These are phyloP conservation scores for Ophiosphaerella korrae DNA, from an alignment of 2,329 filamentous ascomycete species.

Conservation along the genomic window DNA sequence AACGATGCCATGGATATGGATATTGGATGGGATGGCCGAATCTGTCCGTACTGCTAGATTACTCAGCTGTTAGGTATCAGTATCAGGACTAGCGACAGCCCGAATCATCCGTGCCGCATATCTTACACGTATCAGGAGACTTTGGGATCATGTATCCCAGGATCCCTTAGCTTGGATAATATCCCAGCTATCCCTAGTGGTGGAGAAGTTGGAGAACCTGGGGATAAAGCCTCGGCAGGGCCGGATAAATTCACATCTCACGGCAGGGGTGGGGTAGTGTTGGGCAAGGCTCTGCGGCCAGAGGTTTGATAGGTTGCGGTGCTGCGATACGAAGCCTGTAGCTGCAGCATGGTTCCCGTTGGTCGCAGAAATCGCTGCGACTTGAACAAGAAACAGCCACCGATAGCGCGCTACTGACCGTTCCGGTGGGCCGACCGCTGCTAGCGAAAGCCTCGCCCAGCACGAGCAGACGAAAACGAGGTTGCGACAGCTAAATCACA, in stretches of 20 bases:
- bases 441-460: slow-evolving; percentile 23
- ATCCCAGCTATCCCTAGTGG: neutral
- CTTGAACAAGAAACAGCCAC: slow-evolving; percentile 15
- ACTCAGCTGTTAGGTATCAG: no score
- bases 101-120: no score
- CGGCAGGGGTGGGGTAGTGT: slow-evolving; percentile 17
- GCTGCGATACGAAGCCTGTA: slow-evolving; percentile 8
- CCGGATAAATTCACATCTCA: slow-evolving; percentile 20
- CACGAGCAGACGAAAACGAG: slow-evolving; percentile 14
- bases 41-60: no score
- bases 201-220: slow-evolving; percentile 20
- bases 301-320: slow-evolving; percentile 20
- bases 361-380: slow-evolving; percentile 13
- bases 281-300: slow-evolving; percentile 20
- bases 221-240: slow-evolving; percentile 18
- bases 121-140: no score
- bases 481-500: slow-evolving; percentile 17
- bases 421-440: slow-evolving; percentile 24
- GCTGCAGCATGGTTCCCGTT: slow-evolving; percentile 7
- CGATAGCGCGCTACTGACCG: slow-evolving; percentile 15
- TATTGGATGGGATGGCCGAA: no score
- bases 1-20: no score
- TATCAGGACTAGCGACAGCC: no score
- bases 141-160: no score
- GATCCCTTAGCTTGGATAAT: no score